Evolutionary conservation across 1,139 yeast genomes (phyloP), one percentile per base, ranked within the genome.

Genomic region (Magnusiomyces tetraspermus): DNA sequence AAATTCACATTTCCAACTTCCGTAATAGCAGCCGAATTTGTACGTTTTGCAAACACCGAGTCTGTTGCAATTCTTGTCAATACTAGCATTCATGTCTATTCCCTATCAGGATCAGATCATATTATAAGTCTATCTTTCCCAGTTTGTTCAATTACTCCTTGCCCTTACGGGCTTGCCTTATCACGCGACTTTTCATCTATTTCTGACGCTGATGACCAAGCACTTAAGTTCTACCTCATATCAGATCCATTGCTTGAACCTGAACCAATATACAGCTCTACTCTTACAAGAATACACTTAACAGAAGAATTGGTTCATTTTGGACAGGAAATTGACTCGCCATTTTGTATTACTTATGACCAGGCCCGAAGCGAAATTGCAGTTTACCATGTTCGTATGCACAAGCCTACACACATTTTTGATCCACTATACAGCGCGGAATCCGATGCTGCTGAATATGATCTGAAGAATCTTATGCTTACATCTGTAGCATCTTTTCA

Each of bases 221-320:
- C 49, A 2, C 60, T 80, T 2, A 74, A 76, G 50, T 80, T 85
- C 59, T 70, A 84, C 55, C 76, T 88, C 0, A 67, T 86, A 58
- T 75, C 78, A 0, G 90, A 84, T 60, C 90, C 95, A 0, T 70
- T 83, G 48, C 79, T 79, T 2, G 90, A 85, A 23, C 71, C 83
- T 50, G 83, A 90, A 1, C 70, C 78, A 4, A 78, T 86, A 2
- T 78, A 82, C 0, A 79, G 92, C 0, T 81, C 89, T 0, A 80
- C 92, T 0, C 82, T 85, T 0, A 77, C 88, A 0, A 78, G 82
- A 0, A 77, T 87, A 13, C 74, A 83, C 0, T 68, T 77, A 1
- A 70, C 72, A 46, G 95, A 86, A 62, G 77, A 75, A 51, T 63
- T 86, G 44, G 49, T 66, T 4, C 61, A 60, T 46, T 62, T 69